Evolutionary conservation across 129 eudicot species (phyloP), one percentile per base, ranked within the genome.

Genomic region (Lactuca saligna): DNA sequence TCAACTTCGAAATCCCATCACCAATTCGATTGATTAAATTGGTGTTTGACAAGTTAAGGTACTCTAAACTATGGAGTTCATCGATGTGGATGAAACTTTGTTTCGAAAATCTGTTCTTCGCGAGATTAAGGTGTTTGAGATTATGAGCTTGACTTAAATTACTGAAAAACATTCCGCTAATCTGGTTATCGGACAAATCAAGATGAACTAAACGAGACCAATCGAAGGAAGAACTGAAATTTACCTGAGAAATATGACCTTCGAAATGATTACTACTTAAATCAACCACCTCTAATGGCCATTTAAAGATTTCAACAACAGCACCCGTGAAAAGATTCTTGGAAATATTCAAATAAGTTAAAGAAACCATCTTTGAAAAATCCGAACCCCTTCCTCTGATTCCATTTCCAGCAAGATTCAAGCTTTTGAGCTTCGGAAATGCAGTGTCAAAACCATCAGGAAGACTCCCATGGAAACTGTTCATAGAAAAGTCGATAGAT

Each of bases 61-160:
- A 87, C 79, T 87, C 97, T 65, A 90, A 76, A 71, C 75, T 66
- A 68, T 46, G 68, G 16, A 82, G 82, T 46, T 68, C 61, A 74
- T 72, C 79, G 41, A 81, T 65, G 39, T 82, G 65, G 42, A 76
- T 63, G 68, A 90, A 84, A 20, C 54, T 37, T 76, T 90, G 95
- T 65, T 65, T 71, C 16, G 79, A 79, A 70, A 90, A 90, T 57
- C 91, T 74, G 66, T 90, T 90, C 32, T 66, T 35, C 35, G 91
- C 97, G 64, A 90, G 89, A 81, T 82, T 90, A 66, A 90, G 95
- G 84, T 82, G 88, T 72, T 68, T 83, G 56, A 87, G 91, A 77
- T 81, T 82, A 10, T 46, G 75, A 31, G 95, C 82, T 71, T 65
- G 69, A 7, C 48, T 84, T 66, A 87, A 57, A 31, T 77, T 75